Conservation (phyloP, 208 protist genomes). For the Acanthamoeba culbertsoni region DNA sequence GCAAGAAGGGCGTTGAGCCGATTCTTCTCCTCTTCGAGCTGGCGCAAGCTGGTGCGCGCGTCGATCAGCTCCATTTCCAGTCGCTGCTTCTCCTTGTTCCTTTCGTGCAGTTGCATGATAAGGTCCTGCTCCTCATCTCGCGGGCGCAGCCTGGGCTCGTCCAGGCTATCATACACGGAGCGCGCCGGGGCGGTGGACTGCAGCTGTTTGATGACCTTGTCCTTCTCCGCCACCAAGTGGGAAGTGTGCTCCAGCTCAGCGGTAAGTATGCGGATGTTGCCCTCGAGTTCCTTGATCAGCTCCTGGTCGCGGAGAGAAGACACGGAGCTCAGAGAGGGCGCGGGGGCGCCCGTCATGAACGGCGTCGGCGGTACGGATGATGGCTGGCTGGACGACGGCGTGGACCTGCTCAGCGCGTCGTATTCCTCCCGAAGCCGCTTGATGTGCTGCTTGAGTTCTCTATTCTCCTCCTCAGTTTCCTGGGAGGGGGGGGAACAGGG, state of each 20-base stretch:
- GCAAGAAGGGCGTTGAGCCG: not conserved
- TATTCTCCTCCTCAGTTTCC: not conserved
- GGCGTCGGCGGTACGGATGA: not conserved
- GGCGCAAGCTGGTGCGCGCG: not conserved
- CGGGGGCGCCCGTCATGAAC: not conserved
- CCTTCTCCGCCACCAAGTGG: not conserved
- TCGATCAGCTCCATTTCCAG: slow-evolving; percentile 36
- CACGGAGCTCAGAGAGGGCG: not conserved
- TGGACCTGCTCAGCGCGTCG: not conserved
- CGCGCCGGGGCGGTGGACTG: not conserved
- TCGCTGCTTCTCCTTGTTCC: not conserved
- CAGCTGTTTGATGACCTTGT: slow-evolving; percentile 27
- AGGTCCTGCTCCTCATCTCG: not conserved
- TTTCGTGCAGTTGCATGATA: not conserved
- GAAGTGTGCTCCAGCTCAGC: slow-evolving; percentile 24
- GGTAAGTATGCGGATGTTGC: slow-evolving; percentile 12
- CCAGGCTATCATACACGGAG: not conserved
- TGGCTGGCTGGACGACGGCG: not conserved
- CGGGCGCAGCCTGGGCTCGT: not conserved
- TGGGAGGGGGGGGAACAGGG: not conserved
- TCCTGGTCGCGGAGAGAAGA: not conserved
- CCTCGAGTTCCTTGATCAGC: slow-evolving; percentile 26
- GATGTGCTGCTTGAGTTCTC: not conserved
- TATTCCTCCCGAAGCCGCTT: not conserved
- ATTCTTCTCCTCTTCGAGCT: not conserved